Evolutionary conservation across 1,284 basidiomycete species (phyloP), one percentile per base, ranked within the genome.

Genomic region (Trametes pubescens): DNA sequence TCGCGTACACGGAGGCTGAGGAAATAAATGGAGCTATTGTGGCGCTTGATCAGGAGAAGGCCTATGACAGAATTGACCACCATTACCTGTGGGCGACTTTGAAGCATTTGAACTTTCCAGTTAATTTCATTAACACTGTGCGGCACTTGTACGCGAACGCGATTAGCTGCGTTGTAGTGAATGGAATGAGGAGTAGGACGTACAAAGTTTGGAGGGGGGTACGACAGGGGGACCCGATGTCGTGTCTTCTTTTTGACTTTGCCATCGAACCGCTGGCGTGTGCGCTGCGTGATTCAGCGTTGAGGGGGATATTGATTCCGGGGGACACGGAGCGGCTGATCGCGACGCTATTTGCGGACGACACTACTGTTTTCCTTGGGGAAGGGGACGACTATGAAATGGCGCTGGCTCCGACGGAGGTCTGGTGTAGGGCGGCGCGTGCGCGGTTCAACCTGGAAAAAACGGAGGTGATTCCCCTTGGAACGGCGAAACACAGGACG

Each of bases 301-400:
- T 43, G 46, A 2, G 22, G 46, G 24, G 46, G 10, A 8, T 47
- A 7, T 4, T 10, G 46, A 24, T 47, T 5, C 46, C 46, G 21
- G 51, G 51, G 4, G 32, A 35, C 4, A 26, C 21, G 13, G 26
- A 52, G 9, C 2, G 32, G 2, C 26, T 37, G 16, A n/a, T 44
- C n/a, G 29, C 40, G 21, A 58, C 49, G 8, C 46, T 58, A 2
- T 58, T 53, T 18, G 57, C 57, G 6, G 57, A 58, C 37, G 57
- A 58, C 32, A 58, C 57, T 9, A 47, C 47, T 4, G 48, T 58
- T 2, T 46, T n/a, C 21, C 29, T 58, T 8, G 46, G 14, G 2
- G 48, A 52, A 11, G 6, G 18, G 3, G 40, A 43, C 18, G 18
- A 43, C 16, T 43, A 43, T 16, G 40, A 2, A n/a, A n/a, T 8